phyloP scores from a whole-genome alignment of 139 green algal species.

The Closterium sp. region DNA sequence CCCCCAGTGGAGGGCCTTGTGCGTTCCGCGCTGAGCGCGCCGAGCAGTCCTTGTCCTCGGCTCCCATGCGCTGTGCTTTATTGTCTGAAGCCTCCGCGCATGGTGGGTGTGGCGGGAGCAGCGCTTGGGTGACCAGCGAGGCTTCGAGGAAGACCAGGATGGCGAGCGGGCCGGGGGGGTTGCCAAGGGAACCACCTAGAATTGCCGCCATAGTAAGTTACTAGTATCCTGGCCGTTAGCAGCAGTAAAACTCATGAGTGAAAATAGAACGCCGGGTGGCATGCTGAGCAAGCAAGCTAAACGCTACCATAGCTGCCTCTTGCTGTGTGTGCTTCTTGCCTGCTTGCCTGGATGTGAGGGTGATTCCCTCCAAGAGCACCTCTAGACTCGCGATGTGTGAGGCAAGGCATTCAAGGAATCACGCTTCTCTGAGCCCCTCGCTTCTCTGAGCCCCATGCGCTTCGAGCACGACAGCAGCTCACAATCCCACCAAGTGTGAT shows the following conservation, averaged over 20 bases:
- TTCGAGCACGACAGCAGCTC: too few species aligned
- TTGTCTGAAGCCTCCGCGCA: neutral
- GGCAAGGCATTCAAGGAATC: too few species aligned
- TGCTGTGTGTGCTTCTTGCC: too few species aligned
- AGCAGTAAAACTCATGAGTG: neutral
- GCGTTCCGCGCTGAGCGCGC: neutral
- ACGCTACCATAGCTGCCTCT: too few species aligned
- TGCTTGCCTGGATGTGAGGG: too few species aligned
- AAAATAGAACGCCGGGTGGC: neutral
- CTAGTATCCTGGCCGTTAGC: too few species aligned
- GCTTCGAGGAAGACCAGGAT: neutral
- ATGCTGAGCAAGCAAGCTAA: neutral
- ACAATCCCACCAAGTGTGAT: too few species aligned
- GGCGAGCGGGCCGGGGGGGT: too few species aligned
- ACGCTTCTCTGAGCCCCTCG: too few species aligned
- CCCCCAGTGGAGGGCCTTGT: neutral
- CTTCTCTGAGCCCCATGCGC: too few species aligned
- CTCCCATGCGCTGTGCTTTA: neutral
- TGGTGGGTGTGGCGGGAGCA: neutral
- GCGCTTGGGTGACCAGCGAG: neutral
- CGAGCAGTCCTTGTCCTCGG: neutral
- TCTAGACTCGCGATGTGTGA: too few species aligned
- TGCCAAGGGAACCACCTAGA: neutral
- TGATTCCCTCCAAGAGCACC: too few species aligned
- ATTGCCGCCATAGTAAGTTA: neutral